Evolutionary conservation across 495 filamentous ascomycete genomes (phyloP), one percentile per base, ranked within the genome.

Genomic region (Penicillium robsamsonii): DNA sequence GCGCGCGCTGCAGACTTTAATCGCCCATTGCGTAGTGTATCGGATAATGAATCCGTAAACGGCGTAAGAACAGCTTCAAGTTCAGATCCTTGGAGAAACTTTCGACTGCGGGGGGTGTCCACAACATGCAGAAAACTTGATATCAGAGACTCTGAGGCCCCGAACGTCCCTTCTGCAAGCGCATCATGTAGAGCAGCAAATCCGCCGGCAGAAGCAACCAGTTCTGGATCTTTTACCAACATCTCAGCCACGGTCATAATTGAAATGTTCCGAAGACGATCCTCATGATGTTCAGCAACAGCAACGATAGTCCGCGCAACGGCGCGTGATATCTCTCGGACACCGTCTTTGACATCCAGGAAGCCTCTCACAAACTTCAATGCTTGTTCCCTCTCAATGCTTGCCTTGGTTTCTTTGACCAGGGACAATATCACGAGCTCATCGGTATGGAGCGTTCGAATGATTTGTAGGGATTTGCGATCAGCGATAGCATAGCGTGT

Each of bases 321-420:
- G 2, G 88, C 86, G 59, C 87, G 84, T 2, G 93, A 96, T 49
- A 98, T 84, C 67, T 98, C 94, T 44, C 79, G 79, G 6, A 95
- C 87, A 13, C 94, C 94, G 59, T 90, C 91, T 65, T 97, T 96
- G 61, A 98, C 90, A 60, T 97, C 95, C 24, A 98, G 76, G 69
- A 98, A 98, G 7, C 92, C 90, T 54, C 94, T 83, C 24, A 97
- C 89, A 72, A 98, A 97, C 68, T 98, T 98, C 59, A 98, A 71
- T 1, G 94, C 94, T 71, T 98, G 94, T 68, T 98, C 94, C 45
- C 94, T 85, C 73, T 98, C 94, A 43, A 98, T 90, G 66, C 91
- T 94, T 11, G 93, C 88, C 66, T 96, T 97, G 67, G 90, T 88
- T 66, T 97, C 92, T 67, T 97, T 97, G 58, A 92, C 88, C 25